Conservation (phyloP, 139 green algal species). For the Chlorella sp. region DNA sequence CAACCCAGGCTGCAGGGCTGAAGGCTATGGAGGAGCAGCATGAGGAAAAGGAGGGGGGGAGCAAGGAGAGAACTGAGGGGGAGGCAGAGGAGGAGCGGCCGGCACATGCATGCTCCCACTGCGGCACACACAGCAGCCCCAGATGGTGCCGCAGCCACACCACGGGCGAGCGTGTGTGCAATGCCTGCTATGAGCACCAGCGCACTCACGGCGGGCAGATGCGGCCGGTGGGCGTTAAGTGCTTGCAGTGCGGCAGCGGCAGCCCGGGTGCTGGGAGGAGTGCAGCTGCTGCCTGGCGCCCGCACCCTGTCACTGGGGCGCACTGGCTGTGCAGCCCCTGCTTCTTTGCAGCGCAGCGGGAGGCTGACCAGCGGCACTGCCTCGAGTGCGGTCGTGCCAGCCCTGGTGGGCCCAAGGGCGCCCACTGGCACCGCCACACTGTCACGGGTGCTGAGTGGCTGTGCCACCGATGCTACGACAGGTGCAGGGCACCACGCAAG, state of each 20-base stretch:
- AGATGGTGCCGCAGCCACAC: not conserved
- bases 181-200: not conserved
- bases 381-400: not conserved
- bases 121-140: not conserved
- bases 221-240: not conserved
- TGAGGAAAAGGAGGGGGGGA: not conserved
- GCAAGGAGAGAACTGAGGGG: not conserved
- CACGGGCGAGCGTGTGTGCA: not conserved
- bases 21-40: no score
- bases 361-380: not conserved
- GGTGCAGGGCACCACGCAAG: no score
- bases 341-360: not conserved
- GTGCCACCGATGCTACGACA: not conserved
- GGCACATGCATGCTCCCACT: not conserved
- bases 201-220: not conserved
- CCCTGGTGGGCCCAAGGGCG: not conserved
- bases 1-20: no score
- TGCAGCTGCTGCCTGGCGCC: not conserved
- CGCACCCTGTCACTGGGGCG: not conserved
- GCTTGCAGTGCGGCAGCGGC: not conserved
- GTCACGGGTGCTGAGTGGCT: not conserved
- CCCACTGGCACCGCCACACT: not conserved
- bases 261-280: not conserved
- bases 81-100: not conserved
- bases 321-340: not conserved